These are phyloP conservation scores for Claviceps sp. DNA, from an alignment of 2,329 filamentous ascomycete species.

Conservation along the genomic window DNA sequence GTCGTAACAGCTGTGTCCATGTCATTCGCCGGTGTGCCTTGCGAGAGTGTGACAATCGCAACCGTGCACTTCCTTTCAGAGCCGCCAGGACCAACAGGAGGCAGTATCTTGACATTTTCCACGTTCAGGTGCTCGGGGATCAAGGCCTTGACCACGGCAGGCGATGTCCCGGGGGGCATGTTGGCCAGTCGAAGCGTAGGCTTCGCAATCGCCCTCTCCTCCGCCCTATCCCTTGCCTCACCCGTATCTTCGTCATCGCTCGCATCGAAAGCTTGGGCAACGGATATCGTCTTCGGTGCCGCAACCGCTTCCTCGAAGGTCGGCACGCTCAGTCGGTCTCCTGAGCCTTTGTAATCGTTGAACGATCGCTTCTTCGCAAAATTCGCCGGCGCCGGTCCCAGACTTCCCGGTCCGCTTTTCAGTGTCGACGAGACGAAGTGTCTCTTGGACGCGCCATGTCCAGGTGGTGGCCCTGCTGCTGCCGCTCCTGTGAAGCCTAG, in stretches of 20 bases:
- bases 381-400: slow-evolving; percentile 38
- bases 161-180: slow-evolving; percentile 46
- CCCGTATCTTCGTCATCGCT: slow-evolving; percentile 44
- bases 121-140: slow-evolving; percentile 48
- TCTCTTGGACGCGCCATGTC: slow-evolving; percentile 30
- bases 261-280: slow-evolving; percentile 60
- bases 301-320: slow-evolving; percentile 27
- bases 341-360: slow-evolving; percentile 25
- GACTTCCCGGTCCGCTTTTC: slow-evolving; percentile 49
- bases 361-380: slow-evolving; percentile 42
- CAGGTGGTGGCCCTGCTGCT: slow-evolving; percentile 1
- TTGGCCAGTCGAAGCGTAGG: slow-evolving; percentile 49
- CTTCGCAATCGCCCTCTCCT: slow-evolving; percentile 46
- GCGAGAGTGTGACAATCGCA: slow-evolving; percentile 68
- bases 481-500: slow-evolving; percentile 2
- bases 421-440: slow-evolving; percentile 48
- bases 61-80: slow-evolving; percentile 58
- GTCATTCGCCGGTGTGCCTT: slow-evolving; percentile 68
- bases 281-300: slow-evolving; percentile 31
- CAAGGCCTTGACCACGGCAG: slow-evolving; percentile 44
- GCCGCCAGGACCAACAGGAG: slow-evolving; percentile 27
- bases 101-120: slow-evolving; percentile 60
- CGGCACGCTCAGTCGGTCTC: slow-evolving; percentile 15
- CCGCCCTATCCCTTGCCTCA: slow-evolving; percentile 28
- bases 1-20: slow-evolving; percentile 69